These are phyloP conservation scores for Salix koriyanagi DNA, from an alignment of 345 rosid species.

Conservation along the genomic window DNA sequence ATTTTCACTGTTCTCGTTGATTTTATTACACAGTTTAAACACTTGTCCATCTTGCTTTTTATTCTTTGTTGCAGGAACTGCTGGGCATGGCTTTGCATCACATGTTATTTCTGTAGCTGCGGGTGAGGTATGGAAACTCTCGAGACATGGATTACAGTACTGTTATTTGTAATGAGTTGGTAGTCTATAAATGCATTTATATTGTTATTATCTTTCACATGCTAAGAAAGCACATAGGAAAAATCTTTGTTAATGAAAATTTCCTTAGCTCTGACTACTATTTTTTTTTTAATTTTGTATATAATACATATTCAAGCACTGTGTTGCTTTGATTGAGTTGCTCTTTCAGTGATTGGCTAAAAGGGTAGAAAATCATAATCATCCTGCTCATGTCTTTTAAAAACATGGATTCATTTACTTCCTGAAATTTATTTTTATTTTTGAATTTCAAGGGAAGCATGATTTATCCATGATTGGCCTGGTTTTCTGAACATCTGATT, in stretches of 20 bases:
- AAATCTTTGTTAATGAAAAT: background rate
- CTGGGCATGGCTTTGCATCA: constrained; percentile 74
- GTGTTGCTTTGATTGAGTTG: background rate
- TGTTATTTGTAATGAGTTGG: background rate
- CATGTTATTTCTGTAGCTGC: constrained; percentile 65
- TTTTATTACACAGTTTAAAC: background rate
- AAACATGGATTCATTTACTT: background rate
- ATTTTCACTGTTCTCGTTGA: background rate
- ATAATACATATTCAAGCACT: background rate
- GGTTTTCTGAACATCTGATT: background rate
- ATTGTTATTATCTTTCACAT: background rate
- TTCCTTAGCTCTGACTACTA: background rate
- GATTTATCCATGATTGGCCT: background rate
- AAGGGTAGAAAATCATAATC: background rate
- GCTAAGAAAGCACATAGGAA: background rate
- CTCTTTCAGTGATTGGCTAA: background rate
- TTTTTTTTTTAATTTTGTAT: background rate
- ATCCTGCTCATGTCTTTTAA: background rate
- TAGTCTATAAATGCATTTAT: background rate
- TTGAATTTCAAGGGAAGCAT: background rate
- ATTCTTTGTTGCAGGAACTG: constrained; percentile 48
- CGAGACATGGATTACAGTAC: background rate
- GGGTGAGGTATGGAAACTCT: constrained; percentile 64
- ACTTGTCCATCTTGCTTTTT: background rate
- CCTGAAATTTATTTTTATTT: background rate